Evolutionary conservation across 352 stramenopile species (phyloP).

Genomic region (Phytophthora quininea): DNA sequence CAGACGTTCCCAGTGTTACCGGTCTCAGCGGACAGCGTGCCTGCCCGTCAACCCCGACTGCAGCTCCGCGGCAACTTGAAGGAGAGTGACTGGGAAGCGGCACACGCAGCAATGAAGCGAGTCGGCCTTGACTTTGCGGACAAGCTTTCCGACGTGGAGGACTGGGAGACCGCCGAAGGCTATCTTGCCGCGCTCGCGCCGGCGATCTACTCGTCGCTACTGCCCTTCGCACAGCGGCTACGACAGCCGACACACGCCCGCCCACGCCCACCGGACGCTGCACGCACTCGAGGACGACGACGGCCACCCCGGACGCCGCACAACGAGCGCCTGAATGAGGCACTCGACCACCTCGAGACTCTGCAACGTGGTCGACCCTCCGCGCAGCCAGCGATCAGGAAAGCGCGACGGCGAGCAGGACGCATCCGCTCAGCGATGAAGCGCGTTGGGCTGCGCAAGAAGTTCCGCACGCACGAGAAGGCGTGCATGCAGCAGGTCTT

Average conservation of each 20-base stretch:
- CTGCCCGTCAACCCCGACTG: not conserved
- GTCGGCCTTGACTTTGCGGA: not conserved
- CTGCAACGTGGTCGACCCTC: not conserved
- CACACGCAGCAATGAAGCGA: not conserved
- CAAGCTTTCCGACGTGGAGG: conserved; percentile 15
- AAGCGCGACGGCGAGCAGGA: not conserved
- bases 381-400: not conserved
- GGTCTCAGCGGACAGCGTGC: not conserved
- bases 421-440: not conserved
- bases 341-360: conserved; percentile 3
- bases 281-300: not conserved
- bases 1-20: not conserved
- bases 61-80: not conserved
- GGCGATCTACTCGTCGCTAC: conserved; percentile 3
- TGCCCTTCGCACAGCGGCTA: conserved; percentile 7
- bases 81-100: not conserved
- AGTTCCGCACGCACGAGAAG: not conserved
- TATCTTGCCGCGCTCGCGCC: conserved; percentile 15
- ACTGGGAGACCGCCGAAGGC: conserved; percentile 15
- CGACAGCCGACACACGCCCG: not conserved
- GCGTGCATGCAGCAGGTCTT: not conserved
- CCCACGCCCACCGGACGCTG: not conserved
- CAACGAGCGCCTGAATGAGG: conserved; percentile 8
- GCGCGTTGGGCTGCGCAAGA: not conserved
- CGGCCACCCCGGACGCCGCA: conserved; percentile 1